phyloP scores from a whole-genome alignment of 2,329 filamentous ascomycete species.

The Periconia sp. region DNA sequence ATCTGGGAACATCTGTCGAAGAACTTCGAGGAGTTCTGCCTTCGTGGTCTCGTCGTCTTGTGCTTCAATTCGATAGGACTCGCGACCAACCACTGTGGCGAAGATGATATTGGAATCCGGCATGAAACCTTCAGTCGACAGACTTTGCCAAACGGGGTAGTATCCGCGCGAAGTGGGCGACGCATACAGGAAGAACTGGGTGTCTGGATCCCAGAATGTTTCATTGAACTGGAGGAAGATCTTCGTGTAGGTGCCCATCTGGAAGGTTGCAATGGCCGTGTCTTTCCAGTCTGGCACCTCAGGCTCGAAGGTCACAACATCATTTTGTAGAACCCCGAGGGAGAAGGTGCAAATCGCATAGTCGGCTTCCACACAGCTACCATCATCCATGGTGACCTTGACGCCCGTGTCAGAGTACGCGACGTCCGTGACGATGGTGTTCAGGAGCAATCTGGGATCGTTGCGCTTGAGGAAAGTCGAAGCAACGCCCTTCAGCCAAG shows the following conservation, averaged over 20 bases:
- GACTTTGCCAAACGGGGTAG: conserved; percentile 69
- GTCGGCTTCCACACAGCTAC: conserved; percentile 63
- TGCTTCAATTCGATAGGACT: conserved; percentile 64
- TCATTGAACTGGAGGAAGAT: conserved; percentile 73
- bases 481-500: conserved; percentile 64
- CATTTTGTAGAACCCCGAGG: conserved; percentile 70
- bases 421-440: conserved; percentile 63
- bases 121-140: conserved; percentile 64
- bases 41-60: conserved; percentile 65
- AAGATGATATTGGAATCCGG: conserved; percentile 70
- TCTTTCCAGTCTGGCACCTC: conserved; percentile 69
- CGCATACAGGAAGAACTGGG: conserved; percentile 62
- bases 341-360: conserved; percentile 73
- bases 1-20: conserved; percentile 67
- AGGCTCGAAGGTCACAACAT: conserved; percentile 64
- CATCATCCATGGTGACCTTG: conserved; percentile 59
- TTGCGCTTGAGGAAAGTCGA: conserved; percentile 61
- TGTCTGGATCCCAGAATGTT: conserved; percentile 67
- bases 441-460: conserved; percentile 65
- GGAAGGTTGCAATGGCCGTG: conserved; percentile 67
- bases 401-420: conserved; percentile 61
- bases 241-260: conserved; percentile 76
- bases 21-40: conserved; percentile 62
- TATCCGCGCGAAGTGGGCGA: conserved; percentile 56
- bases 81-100: conserved; percentile 63